Percentiles rank a stretch among this genome's conserved stretches.
These are phyloP conservation scores for Termitomyces bulborhizus DNA, from an alignment of 768 basidiomycete species.

Conservation along the genomic window DNA sequence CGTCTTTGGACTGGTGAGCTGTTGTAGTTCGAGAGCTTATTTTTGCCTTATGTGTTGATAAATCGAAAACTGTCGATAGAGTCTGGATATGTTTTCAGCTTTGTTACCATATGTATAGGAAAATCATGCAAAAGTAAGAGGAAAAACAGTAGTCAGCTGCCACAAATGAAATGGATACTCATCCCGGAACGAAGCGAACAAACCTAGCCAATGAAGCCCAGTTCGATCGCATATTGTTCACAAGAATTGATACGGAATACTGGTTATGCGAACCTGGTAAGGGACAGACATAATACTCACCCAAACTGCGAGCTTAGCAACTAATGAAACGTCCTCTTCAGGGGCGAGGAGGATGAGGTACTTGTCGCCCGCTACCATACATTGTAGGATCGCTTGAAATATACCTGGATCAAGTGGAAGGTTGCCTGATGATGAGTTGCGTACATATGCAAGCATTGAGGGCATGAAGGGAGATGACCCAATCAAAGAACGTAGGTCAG, in stretches of 20 bases:
- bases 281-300: slow-evolving; percentile 32
- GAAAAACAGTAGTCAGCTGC: neutral
- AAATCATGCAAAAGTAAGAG: neutral
- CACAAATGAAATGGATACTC: neutral
- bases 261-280: neutral
- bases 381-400: slow-evolving; percentile 61
- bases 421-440: slow-evolving; percentile 31
- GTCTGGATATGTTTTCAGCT: slow-evolving; percentile 33
- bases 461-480: slow-evolving; percentile 47
- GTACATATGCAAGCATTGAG: slow-evolving; percentile 40
- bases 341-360: slow-evolving; percentile 59
- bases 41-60: slow-evolving; percentile 51
- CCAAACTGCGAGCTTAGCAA: slow-evolving; percentile 50
- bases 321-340: slow-evolving; percentile 58
- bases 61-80: slow-evolving; percentile 53
- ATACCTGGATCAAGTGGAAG: slow-evolving; percentile 58
- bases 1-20: neutral
- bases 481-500: slow-evolving; percentile 25
- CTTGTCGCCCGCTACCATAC: slow-evolving; percentile 54
- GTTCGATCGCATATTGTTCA: neutral
- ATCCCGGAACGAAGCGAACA: neutral
- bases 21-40: slow-evolving; percentile 25
- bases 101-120: neutral
- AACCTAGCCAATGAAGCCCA: neutral
- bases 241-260: neutral